Conservation (phyloP, 78 protist species). For the Dictyostelium purpureum region DNA sequence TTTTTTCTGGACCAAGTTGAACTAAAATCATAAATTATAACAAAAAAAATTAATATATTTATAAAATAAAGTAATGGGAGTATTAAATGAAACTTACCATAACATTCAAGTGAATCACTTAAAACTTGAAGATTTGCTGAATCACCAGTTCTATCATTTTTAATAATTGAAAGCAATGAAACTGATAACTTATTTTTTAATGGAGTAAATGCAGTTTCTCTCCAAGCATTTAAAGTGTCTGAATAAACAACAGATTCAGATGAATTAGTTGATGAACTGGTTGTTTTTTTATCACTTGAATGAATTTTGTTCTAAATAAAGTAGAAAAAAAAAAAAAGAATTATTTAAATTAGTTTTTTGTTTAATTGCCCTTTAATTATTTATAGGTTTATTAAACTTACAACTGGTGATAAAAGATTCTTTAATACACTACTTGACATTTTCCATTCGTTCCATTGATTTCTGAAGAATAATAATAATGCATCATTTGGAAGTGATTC, state of each 20-base stretch:
- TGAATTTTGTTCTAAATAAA: constrained; percentile 34
- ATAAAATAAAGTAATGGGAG: not conserved
- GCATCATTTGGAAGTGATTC: constrained; percentile 51
- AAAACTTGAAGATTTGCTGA: constrained; percentile 65
- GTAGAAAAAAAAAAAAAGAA: not conserved
- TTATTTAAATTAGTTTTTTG: not conserved
- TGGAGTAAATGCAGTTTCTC: constrained; percentile 57
- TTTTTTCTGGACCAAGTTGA: constrained; percentile 70
- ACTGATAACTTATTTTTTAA: constrained; percentile 34
- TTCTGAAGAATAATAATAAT: constrained; percentile 58
- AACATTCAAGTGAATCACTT: constrained; percentile 63
- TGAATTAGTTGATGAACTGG: not conserved
- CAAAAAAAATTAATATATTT: not conserved
- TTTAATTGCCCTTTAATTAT: not conserved
- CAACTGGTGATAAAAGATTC: constrained; percentile 73
- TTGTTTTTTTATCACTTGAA: constrained; percentile 22
- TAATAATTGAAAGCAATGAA: constrained; percentile 29
- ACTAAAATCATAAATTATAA: not conserved
- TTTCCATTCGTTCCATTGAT: constrained; percentile 83
- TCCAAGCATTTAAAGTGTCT: constrained; percentile 58
- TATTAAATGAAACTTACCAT: constrained; percentile 28
- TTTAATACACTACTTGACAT: constrained; percentile 60
- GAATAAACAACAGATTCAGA: constrained; percentile 40
- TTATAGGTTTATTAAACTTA: not conserved
- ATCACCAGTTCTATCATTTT: constrained; percentile 68